phyloP scores from a whole-genome alignment of 352 stramenopile genomes.

The Phytophthora fragariaefolia region DNA sequence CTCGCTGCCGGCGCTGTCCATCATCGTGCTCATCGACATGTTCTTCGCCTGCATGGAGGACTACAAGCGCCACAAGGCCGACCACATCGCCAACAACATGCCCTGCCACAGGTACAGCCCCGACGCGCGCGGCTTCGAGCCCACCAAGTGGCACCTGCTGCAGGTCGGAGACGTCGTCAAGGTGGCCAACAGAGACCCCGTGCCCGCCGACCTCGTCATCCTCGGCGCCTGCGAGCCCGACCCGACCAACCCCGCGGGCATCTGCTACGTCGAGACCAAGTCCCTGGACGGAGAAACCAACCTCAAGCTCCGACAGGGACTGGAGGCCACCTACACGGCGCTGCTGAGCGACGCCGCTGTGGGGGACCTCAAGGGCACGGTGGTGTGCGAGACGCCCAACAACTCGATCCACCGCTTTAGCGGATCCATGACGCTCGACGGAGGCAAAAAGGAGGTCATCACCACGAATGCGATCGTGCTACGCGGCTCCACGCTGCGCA shows the following conservation, averaged over 20 bases:
- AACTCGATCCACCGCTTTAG: slow-evolving; percentile 93
- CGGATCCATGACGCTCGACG: slow-evolving; percentile 77
- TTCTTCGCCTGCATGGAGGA: slow-evolving; percentile 93
- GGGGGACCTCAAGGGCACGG: slow-evolving; percentile 55
- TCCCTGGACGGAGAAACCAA: slow-evolving; percentile 95
- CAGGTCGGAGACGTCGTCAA: slow-evolving; percentile 92
- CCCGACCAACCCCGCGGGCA: slow-evolving; percentile 65
- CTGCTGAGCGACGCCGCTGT: slow-evolving; percentile 62
- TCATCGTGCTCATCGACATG: slow-evolving; percentile 94
- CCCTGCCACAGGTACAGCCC: slow-evolving; percentile 57
- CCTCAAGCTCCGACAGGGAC: slow-evolving; percentile 88
- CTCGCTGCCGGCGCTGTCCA: slow-evolving; percentile 90
- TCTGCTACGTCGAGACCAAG: slow-evolving; percentile 94
- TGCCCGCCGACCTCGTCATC: slow-evolving; percentile 91
- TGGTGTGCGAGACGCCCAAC: slow-evolving; percentile 88
- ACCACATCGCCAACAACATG: slow-evolving; percentile 87
- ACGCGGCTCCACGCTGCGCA: slow-evolving; percentile 88
- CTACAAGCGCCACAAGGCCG: slow-evolving; percentile 89
- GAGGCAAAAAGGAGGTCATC: slow-evolving; percentile 74
- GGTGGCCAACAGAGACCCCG: slow-evolving; percentile 85
- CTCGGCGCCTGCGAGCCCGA: slow-evolving; percentile 83
- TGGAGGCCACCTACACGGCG: slow-evolving; percentile 79
- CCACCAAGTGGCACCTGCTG: slow-evolving; percentile 77
- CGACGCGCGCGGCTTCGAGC: slow-evolving; percentile 54
- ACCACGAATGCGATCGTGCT: slow-evolving; percentile 85